Conservation (phyloP, 805 yeast genomes). For the Teunomyces barrocoloradensis region DNA sequence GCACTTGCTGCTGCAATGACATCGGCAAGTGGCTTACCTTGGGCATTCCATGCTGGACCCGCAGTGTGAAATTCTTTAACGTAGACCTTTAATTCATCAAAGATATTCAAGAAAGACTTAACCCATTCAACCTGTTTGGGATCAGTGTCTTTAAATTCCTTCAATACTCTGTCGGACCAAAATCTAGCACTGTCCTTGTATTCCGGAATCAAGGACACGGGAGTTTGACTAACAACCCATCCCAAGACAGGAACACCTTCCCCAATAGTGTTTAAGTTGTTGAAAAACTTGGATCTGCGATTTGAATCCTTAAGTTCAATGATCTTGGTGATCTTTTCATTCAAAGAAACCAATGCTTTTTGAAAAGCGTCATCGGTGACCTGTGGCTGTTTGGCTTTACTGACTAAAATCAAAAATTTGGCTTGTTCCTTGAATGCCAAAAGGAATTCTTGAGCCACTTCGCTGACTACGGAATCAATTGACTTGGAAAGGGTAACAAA, state of each 20-base stretch:
- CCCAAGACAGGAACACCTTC: conserved; percentile 91
- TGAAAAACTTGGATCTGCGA: conserved; percentile 60
- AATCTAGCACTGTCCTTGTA: conserved; percentile 89
- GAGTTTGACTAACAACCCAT: conserved; percentile 81
- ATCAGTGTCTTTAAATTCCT: conserved; percentile 76
- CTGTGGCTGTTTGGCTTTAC: conserved; percentile 64
- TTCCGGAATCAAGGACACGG: conserved; percentile 73
- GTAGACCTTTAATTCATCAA: conserved; percentile 68
- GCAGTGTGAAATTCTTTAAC: conserved; percentile 76
- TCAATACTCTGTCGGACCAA: conserved; percentile 88
- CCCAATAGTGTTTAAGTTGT: conserved; percentile 77
- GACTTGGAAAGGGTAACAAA: conserved; percentile 52
- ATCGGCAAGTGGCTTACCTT: conserved; percentile 57
- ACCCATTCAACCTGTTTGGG: conserved; percentile 80
- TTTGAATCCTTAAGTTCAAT: conserved; percentile 69
- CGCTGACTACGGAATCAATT: conserved; percentile 56
- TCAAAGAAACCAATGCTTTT: conserved; percentile 66
- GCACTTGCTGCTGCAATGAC: conserved; percentile 30
- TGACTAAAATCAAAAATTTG: conserved; percentile 57
- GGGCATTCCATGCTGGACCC: conserved; percentile 76
- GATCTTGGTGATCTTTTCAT: conserved; percentile 55
- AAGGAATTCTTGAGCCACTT: conserved; percentile 49
- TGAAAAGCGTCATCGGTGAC: conserved; percentile 50
- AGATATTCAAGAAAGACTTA: conserved; percentile 54
- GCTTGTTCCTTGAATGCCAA: conserved; percentile 60